phyloP scores from a whole-genome alignment of 1,139 yeast species.

The Taphrina betulina region DNA sequence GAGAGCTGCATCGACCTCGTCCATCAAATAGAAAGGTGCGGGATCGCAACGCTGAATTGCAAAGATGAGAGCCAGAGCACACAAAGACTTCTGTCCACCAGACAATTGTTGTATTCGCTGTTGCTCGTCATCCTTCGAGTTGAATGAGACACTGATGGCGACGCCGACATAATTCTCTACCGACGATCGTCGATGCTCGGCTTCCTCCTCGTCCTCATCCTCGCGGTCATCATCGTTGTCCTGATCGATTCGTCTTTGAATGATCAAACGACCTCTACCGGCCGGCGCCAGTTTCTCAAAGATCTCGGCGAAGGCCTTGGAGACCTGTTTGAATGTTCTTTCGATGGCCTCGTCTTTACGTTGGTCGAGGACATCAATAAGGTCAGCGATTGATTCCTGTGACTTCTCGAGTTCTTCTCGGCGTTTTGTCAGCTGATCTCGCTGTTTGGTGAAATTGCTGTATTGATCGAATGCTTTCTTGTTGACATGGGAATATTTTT shows the following conservation, averaged over 20 bases:
- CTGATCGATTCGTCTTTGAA: conserved; percentile 50
- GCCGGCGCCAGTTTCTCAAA: conserved; percentile 80
- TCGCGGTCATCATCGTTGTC: conserved; percentile 40
- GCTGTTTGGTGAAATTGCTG: conserved; percentile 68
- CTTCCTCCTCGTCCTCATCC: conserved; percentile 41
- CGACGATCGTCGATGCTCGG: conserved; percentile 38
- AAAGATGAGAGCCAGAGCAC: conserved; percentile 88
- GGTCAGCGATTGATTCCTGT: conserved; percentile 65
- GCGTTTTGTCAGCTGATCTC: conserved; percentile 64
- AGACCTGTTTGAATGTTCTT: conserved; percentile 73
- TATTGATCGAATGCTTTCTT: conserved; percentile 89
- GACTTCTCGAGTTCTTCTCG: conserved; percentile 70
- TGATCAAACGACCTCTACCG: conserved; percentile 72
- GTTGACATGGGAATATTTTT: conserved; percentile 73
- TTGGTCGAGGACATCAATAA: conserved; percentile 68
- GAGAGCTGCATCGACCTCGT: conserved; percentile 92
- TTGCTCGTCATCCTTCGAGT: conserved; percentile 81
- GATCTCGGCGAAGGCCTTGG: conserved; percentile 67
- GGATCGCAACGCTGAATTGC: conserved; percentile 96
- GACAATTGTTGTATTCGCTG: conserved; percentile 86
- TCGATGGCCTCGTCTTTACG: conserved; percentile 83
- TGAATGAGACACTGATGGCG: conserved; percentile 85
- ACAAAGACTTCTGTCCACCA: conserved; percentile 93
- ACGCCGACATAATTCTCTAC: conserved; percentile 77
- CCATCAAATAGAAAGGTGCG: conserved; percentile 93